Evolutionary conservation across 2,329 filamentous ascomycete species (phyloP), one percentile per base, ranked within the genome.

Genomic region (Mycosphaerelloides madeirae): DNA sequence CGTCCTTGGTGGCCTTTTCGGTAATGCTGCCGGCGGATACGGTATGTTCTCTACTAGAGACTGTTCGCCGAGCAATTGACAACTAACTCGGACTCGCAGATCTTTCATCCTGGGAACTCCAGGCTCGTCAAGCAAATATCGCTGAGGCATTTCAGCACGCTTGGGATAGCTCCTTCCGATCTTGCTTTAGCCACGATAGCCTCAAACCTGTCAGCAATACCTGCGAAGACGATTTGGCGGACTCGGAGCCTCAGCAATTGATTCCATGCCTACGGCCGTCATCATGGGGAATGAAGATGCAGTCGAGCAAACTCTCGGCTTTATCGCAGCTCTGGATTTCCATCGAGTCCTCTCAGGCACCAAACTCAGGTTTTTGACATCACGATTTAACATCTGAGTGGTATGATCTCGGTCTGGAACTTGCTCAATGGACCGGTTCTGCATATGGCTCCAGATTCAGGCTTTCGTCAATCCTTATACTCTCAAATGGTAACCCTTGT

Each of bases 121-220:
- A 13, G 7, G 18, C 6, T 4, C 33, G 25, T 5, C 16, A 29
- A 29, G 8, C 12, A 14, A n/a, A 18, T 2, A 29, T 44, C 8
- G n/a, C 29, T 29, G 42, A 28, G 14, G 42, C 42, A 8, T 66
- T 65, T 31, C 49, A 57, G 16, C 59, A 63, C 42, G 59, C 64
- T 14, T 66, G 62, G 63, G 42, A 60, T 43, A 63, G 64, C 8
- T 67, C 65, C 44, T 56, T 54, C 11, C 55, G 47, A 13, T 52
- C 64, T 36, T 63, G 62, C 25, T 63, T 65, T 33, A 58, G 62
- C 3, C 53, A 62, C 35, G 64, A 66, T 41, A 56, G 59, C 9
- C 48, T 64, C 3, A 54, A 55, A 28, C 58, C 52, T 8, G 57
- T 60, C 8, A 55, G 32, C 34, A 59, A 59, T 19, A 52, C 51